Percentiles rank a stretch among this genome's conserved stretches.
Evolutionary conservation across 768 basidiomycete genomes (phyloP).

Genomic region (Gyrodon lividus): DNA sequence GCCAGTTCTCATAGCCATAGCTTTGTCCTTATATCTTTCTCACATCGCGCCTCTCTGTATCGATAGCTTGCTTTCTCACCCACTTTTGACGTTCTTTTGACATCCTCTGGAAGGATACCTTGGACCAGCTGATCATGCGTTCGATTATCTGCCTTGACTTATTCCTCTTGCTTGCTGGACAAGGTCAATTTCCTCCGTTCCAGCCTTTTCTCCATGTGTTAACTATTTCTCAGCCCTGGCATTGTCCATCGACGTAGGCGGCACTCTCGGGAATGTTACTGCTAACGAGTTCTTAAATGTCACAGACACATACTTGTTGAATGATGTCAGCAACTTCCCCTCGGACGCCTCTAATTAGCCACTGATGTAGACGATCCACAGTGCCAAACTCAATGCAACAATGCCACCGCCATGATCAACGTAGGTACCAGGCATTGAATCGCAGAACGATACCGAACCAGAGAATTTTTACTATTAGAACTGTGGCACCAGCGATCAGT

Average conservation of each 20-base stretch:
- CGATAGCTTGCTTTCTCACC: slow-evolving; percentile 15
- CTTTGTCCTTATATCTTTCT: background rate
- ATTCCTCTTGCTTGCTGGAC: slow-evolving; percentile 50
- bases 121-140: slow-evolving; percentile 28
- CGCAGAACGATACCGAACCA: slow-evolving; percentile 9
- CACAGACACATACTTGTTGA: slow-evolving; percentile 28
- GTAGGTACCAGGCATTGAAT: slow-evolving; percentile 11
- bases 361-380: slow-evolving; percentile 27
- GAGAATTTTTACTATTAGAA: slow-evolving; percentile 33
- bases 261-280: slow-evolving; percentile 34
- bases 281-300: slow-evolving; percentile 47
- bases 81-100: slow-evolving; percentile 13
- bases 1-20: background rate
- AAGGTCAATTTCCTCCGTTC: slow-evolving; percentile 43
- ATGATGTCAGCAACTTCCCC: slow-evolving; percentile 23
- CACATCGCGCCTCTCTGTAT: slow-evolving; percentile 14
- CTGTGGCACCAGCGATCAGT: slow-evolving; percentile 47
- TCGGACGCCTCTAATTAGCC: slow-evolving; percentile 4
- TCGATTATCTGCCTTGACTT: slow-evolving; percentile 25
- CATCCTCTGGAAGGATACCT: slow-evolving; percentile 35
- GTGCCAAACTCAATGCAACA: slow-evolving; percentile 29
- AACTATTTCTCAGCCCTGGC: slow-evolving; percentile 35
- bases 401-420: slow-evolving; percentile 23
- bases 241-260: slow-evolving; percentile 49
- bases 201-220: background rate